Evolutionary conservation across 192 early-diverging fungal genomes (phyloP), one percentile per base, ranked within the genome.

Genomic region (Phlyctochytrium arcticum): DNA sequence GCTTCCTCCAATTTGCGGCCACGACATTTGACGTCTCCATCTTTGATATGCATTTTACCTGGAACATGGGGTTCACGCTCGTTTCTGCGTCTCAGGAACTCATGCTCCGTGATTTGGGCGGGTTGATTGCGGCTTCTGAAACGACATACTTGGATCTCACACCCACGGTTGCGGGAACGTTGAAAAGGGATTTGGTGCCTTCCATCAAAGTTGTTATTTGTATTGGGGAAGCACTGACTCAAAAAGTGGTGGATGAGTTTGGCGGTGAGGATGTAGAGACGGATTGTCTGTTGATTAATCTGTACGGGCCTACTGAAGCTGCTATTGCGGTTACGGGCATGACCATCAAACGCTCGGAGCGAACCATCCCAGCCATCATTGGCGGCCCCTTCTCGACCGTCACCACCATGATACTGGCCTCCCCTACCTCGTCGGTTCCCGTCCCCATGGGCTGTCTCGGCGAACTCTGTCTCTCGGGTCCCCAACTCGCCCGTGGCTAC

Each of bases 381-480:
- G 69, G 69, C 19, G 24, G 21, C 15, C 66, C 69, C 15, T 24
- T 71, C 30, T 9, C 19, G 34, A 72, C 36, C 32, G 10, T 17
- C 17, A 47, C 35, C 2, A 17, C 21, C 3, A 67, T 19, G 15
- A 35, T 70, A 3, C 10, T 70, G 4, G 59, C 59, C 23, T 15
- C 42, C 9, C 30, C 55, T 10, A 9, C 3, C 9, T 3, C 24
- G 15, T 23, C 19, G 24, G 6, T 24, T 48, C 21, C 35, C 17
- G 39, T 68, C 6, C 64, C 63, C 7, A 7, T 46, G 17, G 70
- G 70, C 19, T 29, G 29, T 2, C 21, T 53, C 2, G 79, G 79
- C 0, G 79, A 81, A 36, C 44, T 81, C 4, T 70, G 37, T 26
- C 70, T 81, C 9, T 65, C 71, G 6, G 79, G 79, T 3, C 24